phyloP scores from a whole-genome alignment of 2,329 filamentous ascomycete genomes.

The Fonsecaea pedrosoi region DNA sequence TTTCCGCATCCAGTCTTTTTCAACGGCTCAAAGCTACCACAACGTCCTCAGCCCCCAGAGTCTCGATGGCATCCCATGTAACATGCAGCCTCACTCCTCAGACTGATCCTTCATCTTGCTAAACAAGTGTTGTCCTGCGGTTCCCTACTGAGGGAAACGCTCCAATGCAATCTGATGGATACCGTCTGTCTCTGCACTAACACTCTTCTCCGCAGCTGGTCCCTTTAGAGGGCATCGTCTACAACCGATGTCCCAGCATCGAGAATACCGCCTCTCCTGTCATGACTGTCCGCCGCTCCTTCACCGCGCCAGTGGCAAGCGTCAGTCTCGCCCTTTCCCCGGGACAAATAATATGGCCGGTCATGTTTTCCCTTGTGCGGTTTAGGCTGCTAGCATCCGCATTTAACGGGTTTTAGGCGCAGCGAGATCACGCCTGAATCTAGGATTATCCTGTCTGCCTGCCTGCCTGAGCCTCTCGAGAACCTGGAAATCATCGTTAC shows the following conservation, averaged over 20 bases:
- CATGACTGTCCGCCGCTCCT: neutral
- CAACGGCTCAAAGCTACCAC: neutral
- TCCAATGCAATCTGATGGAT: neutral
- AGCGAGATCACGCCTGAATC: slow-evolving; percentile 1
- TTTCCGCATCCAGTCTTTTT: neutral
- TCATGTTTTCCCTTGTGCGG: slow-evolving; percentile 11
- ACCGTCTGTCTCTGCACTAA: neutral
- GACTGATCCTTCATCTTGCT: neutral
- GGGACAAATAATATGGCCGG: slow-evolving; percentile 18
- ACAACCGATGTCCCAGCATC: neutral
- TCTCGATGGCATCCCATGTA: neutral
- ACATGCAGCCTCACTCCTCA: neutral
- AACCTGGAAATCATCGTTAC: neutral
- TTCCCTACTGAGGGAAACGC: neutral
- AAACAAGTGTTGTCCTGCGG: neutral
- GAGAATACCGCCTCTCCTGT: neutral
- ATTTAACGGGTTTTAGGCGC: neutral
- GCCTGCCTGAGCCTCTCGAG: neutral
- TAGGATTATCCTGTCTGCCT: neutral
- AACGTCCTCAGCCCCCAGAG: neutral
- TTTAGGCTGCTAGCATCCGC: neutral
- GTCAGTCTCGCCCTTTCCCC: slow-evolving; percentile 9
- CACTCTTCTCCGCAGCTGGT: neutral
- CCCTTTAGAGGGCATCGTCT: slow-evolving; percentile 2
- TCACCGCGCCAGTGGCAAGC: slow-evolving; percentile 16